These are phyloP conservation scores for Discostella stelligera DNA, from an alignment of 352 stramenopile genomes.

Conservation along the genomic window DNA sequence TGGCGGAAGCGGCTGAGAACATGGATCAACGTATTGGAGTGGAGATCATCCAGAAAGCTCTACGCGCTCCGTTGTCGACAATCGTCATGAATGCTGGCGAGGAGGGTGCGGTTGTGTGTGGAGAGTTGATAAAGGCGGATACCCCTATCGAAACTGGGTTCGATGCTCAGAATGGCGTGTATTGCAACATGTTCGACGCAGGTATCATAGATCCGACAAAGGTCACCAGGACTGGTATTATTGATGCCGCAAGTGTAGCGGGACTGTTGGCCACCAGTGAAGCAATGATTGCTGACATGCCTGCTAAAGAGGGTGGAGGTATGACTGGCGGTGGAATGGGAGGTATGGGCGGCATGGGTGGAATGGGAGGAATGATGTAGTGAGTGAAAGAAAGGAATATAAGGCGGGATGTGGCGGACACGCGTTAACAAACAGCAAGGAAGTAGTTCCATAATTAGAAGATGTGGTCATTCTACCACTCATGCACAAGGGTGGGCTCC, in stretches of 20 bases:
- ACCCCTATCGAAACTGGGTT: conserved; percentile 91
- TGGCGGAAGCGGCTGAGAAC: conserved; percentile 83
- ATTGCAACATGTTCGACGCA: conserved; percentile 96
- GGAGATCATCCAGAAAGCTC: conserved; percentile 93
- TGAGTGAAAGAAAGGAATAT: not conserved
- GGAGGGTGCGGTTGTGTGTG: conserved; percentile 97
- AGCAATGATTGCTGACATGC: conserved; percentile 96
- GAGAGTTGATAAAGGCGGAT: conserved; percentile 96
- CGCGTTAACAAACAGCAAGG: not conserved
- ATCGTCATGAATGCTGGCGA: conserved; percentile 98
- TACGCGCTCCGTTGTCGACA: conserved; percentile 91
- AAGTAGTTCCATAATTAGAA: not conserved
- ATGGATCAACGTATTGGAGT: conserved; percentile 98
- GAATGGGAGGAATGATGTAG: conserved; percentile 37
- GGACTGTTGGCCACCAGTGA: conserved; percentile 99
- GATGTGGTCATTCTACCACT: not conserved
- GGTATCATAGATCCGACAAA: conserved; percentile 98
- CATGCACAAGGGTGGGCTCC: not conserved
- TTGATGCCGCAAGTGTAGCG: conserved; percentile 97
- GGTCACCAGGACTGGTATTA: conserved; percentile 97
- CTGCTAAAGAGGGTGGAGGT: conserved; percentile 81
- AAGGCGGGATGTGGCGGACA: not conserved
- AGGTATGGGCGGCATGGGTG: conserved; percentile 77
- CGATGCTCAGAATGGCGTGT: conserved; percentile 96
- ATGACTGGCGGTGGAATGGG: conserved; percentile 53